Evolutionary conservation across 345 rosid species (phyloP), one percentile per base, ranked within the genome.

Genomic region (Sonneratia alba): DNA sequence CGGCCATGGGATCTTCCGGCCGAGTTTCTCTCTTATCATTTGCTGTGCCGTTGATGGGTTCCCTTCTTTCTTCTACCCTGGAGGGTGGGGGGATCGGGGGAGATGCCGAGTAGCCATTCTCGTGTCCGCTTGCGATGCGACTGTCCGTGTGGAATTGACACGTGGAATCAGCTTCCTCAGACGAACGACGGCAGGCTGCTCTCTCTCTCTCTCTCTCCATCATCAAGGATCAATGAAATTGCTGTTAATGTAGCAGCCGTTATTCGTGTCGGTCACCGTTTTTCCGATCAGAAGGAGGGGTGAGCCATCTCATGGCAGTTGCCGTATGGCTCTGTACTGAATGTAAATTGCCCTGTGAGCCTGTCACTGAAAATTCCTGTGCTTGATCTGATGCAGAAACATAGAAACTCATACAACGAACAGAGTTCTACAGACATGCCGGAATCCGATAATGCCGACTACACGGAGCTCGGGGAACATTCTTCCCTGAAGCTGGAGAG

Each of bases 401-500:
- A 73, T 69, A 82, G 83, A 64, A 77, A 27, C 32, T 27, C 32
- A 27, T 27, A 19, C 32, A 19, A 7, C 10, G 62, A 34, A 37
- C 10, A 42, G 45, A 9, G 45, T 42, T 42, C 45, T 42, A 9
- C 45, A 9, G 45, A 42, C 6, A 80, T 78, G 85, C 77, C 47
- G 36, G 84, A 62, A 45, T 74, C 66, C 47, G 51, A 24, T 42
- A 7, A 18, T 59, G 75, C 37, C n/a, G 80, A 73, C 12, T 81
- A 77, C 70, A 77, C 76, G 65, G 78, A 53, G 21, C 47, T 84
- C 51, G 82, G 76, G 56, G 86, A 74, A 19, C 72, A 7, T 22
- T 75, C 84, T 37, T 79, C 83, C 55, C 81, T 83, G 10, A 83
- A 70, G 47, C 63, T 75, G 63, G 76, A 73, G 18, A 86, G 72